These are phyloP conservation scores for Entonaema liquescens DNA, from an alignment of 495 filamentous ascomycete genomes.

Conservation along the genomic window DNA sequence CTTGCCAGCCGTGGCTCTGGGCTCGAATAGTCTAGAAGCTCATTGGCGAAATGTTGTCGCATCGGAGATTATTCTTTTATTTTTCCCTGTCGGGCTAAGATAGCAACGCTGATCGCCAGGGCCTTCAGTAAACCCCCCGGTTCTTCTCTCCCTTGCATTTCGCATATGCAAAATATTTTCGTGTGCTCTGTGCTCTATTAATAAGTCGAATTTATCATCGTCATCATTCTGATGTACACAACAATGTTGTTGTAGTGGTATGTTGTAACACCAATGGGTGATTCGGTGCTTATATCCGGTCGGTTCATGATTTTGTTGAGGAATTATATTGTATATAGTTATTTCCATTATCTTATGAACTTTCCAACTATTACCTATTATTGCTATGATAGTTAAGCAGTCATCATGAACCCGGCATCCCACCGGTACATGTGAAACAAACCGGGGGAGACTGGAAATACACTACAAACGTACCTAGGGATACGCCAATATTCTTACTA, in stretches of 20 bases:
- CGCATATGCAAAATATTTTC: conserved; percentile 3
- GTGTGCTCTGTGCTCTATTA: conserved; percentile 4
- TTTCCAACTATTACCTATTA: not conserved
- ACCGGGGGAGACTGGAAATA: conserved; percentile 5
- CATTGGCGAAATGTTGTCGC: conserved; percentile 30
- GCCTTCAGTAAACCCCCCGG: not conserved
- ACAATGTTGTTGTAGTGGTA: too few species aligned
- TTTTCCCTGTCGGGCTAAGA: conserved; percentile 25
- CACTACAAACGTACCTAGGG: not conserved
- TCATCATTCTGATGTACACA: not conserved
- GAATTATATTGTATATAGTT: conserved; percentile 4
- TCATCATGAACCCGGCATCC: not conserved
- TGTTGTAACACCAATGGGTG: not conserved
- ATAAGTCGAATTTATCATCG: not conserved
- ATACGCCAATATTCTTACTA: conserved; percentile 2
- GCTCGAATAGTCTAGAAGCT: conserved; percentile 25
- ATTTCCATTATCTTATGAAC: not conserved
- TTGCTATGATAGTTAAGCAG: not conserved
- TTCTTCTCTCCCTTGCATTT: conserved; percentile 12
- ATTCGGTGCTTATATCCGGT: not conserved
- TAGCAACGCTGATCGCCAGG: conserved; percentile 19
- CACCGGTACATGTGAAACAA: conserved; percentile 8
- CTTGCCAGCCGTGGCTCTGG: conserved; percentile 7
- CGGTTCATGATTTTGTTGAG: not conserved
- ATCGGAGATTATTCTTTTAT: conserved; percentile 31